Base-by-base conservation (phyloP, 257 asterid species). In the Jacaranda mimosifolia region DNA sequence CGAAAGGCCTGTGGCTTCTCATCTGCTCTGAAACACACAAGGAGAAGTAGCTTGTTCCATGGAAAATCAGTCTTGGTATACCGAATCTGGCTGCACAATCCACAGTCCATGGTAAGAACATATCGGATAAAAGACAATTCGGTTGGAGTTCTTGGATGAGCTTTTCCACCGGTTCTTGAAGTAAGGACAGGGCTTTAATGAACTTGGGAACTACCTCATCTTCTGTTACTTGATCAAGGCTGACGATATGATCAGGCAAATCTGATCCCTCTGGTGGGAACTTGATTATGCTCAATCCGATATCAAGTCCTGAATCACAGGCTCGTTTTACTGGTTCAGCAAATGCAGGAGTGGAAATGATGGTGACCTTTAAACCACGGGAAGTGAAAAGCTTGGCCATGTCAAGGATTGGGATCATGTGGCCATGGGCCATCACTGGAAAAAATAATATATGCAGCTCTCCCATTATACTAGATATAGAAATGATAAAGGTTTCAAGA, bases 41-140 rank as follows among this genome's bases (percentile, higher is more conserved):
- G 0, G 94, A 58, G n/a, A 91, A 83, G 62, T 40, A 83, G 63
- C 91, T 68, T 0, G 84, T 68, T 3, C 93, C 95, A 42, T 85
- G 85, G 57, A 91, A 88, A 53, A 81, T 76, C 83, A 89, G 56
- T 26, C 97, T 80, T 0, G 97, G 92, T 18, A 91, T 89, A 0
- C 80, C 86, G 55, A 89, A 86, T 15, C 74, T 85, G 18, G 83
- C 89, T 5, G 95, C 95, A 15, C 86, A 69, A 4, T 84, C 87
- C 0, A 71, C 60, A 7, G 93, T 81, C 94, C 97, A 91, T 0
- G 91, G 94, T 38, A 88, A 70, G 77, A 89, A 88, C 86, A 82
- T 80, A 76, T 88, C 93, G 4, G 95, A 83, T n/a, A 91, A 46
- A 5, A 91, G 82, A 62, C 89, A 83, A 10, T 76, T 38, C 0